Percentiles rank a stretch among this genome's conserved stretches.
These are phyloP conservation scores for Narthecium ossifragum DNA, from an alignment of 106 monocot genomes.

Conservation along the genomic window DNA sequence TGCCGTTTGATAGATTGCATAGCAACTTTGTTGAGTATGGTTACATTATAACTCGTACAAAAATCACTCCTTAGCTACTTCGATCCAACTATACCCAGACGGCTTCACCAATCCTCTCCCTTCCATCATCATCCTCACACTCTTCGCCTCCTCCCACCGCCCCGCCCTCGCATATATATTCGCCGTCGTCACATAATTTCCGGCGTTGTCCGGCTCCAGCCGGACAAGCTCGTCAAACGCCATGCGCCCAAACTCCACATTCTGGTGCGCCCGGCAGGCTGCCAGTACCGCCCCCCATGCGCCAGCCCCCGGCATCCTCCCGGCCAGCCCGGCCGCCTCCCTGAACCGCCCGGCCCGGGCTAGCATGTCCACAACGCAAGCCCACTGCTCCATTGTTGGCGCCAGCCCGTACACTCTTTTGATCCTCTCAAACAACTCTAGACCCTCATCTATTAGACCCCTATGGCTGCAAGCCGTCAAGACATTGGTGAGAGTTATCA, in stretches of 20 bases:
- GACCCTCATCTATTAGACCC: constrained; percentile 30
- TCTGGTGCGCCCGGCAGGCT: constrained; percentile 17
- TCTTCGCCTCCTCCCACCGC: constrained; percentile 33
- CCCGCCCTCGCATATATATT: constrained; percentile 34
- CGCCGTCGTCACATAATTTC: constrained; percentile 48
- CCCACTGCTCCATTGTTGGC: constrained; percentile 30
- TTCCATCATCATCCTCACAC: constrained; percentile 38
- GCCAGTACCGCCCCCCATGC: constrained; percentile 37
- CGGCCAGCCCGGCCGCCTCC: constrained; percentile 20
- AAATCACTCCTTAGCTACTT: too few relatives aligned
- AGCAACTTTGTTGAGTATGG: too few relatives aligned
- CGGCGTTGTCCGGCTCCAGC: constrained; percentile 40
- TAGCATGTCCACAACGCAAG: constrained; percentile 43
- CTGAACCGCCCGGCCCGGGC: constrained; percentile 37
- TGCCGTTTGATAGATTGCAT: too few relatives aligned
- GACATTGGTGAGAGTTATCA: constrained; percentile 20
- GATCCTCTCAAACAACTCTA: constrained; percentile 15
- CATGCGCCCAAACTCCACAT: constrained; percentile 28
- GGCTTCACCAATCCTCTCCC: constrained; percentile 34
- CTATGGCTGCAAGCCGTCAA: constrained; percentile 31
- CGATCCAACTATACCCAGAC: constrained; percentile 26
- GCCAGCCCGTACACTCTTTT: not conserved
- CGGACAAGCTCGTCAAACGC: constrained; percentile 34
- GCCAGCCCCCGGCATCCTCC: constrained; percentile 10
- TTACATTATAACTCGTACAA: too few relatives aligned